Base-by-base conservation (phyloP, 2,329 filamentous ascomycete genomes). In the Colletotrichum echinochloae region DNA sequence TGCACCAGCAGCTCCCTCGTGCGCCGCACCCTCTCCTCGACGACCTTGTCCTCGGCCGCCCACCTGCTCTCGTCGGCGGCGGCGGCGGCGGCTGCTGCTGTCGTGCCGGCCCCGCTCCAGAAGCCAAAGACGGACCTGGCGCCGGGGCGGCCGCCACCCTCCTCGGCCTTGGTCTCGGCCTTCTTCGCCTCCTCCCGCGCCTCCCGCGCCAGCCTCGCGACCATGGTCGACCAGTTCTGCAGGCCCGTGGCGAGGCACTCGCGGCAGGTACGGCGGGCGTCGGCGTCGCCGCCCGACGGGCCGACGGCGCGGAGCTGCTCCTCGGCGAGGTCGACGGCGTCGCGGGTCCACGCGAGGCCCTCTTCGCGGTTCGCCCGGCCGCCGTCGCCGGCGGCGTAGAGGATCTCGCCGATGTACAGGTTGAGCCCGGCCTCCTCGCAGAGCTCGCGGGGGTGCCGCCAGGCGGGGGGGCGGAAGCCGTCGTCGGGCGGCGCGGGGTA, bases 341-440 rank as follows among this genome's bases (percentile, higher is more conserved):
- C 94, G 65, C 94, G 89, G 0, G 95, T 97, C 95, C 95, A 98
- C 7, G 90, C 90, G 2, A 98, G 85, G 0, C 94, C 95, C 71
- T 92, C 91, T 59, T 93, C 90, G 60, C 84, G 83, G 23, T 80
- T 81, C 1, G 77, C 75, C 39, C 79, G 80, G 5, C 78, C 41
- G 18, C 18, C 71, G 5, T 84, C 82, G n/a, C 88, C 86, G 5
- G 88, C 88, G 0, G 93, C 89, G 79, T 92, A 98, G 39, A 98
- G 87, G 61, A 98, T 97, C 82, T 98, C 95, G 69, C 95, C 95
- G 73, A 98, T 95, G 80, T 97, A 96, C 30, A 94, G 87, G 85
- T 94, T 94, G 18, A 98, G 82, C 0, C 90, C 94, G 3, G 94
- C 94, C 80, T 98, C 95, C 74, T 96, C 92, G 80, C 95, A 98